These are phyloP conservation scores for Pseudozyma sp. DNA, from an alignment of 1,284 basidiomycete genomes.

Conservation along the genomic window DNA sequence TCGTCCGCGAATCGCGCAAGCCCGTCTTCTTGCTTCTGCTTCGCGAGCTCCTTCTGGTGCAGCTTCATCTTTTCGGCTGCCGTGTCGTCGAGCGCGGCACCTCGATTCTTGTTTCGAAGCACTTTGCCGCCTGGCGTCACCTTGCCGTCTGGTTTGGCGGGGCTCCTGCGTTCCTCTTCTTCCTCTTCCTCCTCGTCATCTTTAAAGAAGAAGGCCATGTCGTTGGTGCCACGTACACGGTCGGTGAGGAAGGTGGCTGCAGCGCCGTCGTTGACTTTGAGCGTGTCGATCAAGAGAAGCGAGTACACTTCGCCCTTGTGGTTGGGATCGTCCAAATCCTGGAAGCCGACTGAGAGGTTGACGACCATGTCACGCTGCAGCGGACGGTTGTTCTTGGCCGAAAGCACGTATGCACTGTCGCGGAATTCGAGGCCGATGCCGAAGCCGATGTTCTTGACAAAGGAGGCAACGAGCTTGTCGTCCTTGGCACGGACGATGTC, in stretches of 20 bases:
- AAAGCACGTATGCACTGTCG: slow-evolving; percentile 85
- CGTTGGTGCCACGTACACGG: slow-evolving; percentile 75
- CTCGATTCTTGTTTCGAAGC: slow-evolving; percentile 71
- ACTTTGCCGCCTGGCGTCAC: slow-evolving; percentile 63
- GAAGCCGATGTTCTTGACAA: slow-evolving; percentile 91
- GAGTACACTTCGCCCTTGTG: slow-evolving; percentile 83
- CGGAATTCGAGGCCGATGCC: slow-evolving; percentile 83
- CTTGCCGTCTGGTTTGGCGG: slow-evolving; percentile 46
- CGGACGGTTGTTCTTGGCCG: slow-evolving; percentile 80
- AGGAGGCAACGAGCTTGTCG: slow-evolving; percentile 82
- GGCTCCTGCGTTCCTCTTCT: slow-evolving; percentile 42
- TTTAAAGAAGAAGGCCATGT: slow-evolving; percentile 85
- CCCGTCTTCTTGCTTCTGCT: slow-evolving; percentile 82
- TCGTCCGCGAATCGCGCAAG: slow-evolving; percentile 79
- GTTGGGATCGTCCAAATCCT: slow-evolving; percentile 78
- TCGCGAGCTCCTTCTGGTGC: slow-evolving; percentile 88
- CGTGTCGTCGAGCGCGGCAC: slow-evolving; percentile 81
- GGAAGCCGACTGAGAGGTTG: slow-evolving; percentile 85
- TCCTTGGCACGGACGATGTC: slow-evolving; percentile 80
- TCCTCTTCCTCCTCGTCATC: slow-evolving; percentile 63
- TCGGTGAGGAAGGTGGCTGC: slow-evolving; percentile 78
- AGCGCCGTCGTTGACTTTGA: slow-evolving; percentile 79
- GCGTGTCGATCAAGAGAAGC: slow-evolving; percentile 88
- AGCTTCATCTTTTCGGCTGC: slow-evolving; percentile 82
- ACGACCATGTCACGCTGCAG: slow-evolving; percentile 86